Base-by-base conservation (phyloP, 2,329 filamentous ascomycete genomes). In the Aspergillus fructus region DNA sequence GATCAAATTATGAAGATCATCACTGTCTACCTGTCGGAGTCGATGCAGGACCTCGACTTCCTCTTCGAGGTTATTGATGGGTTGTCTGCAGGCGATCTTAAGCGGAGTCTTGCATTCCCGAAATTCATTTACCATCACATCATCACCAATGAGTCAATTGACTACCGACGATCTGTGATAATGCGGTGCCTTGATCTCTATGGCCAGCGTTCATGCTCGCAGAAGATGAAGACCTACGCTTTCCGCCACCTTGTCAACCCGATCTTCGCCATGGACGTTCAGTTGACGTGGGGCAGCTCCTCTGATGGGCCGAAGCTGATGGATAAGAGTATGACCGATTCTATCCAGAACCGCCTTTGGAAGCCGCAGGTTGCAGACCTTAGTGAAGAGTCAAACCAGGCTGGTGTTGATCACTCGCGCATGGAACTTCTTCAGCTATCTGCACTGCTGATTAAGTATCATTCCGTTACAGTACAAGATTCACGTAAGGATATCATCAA, bases 401-500 rank as follows among this genome's bases (percentile, higher is more conserved):
- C 90, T 37, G 92, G 93, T 12, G 91, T 97, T 51, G 94, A 99
- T 70, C 94, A 97, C 74, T 96, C 93, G 2, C 85, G 94, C 15
- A 96, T 97, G 86, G 96, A 99, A 71, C 84, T 97, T 9, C 83
- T 99, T 46, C 96, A 99, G 72, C 84, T 97, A 45, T 97, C 94
- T 5, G 93, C 94, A 0, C 87, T 99, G 79, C 81, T 99, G 40
- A 89, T 99, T 75, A 99, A 99, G 71, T 96, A 97, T 68, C 91
- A 99, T 68, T 87, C 93, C 68, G 85, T 85, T 33, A 89, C 92
- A 53, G 84, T 99, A 1, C 90, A 96, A 64, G 94, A 97, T 68
- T 88, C 91, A 2, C 87, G 96, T 39, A 99, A 99, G 75, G 94
- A 99, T 63, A 93, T 99, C 61, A 99, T 99, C 70, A 97, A 97